Conservation (phyloP, 148 eudicot genomes). For the Rhododendron williamsianum region DNA sequence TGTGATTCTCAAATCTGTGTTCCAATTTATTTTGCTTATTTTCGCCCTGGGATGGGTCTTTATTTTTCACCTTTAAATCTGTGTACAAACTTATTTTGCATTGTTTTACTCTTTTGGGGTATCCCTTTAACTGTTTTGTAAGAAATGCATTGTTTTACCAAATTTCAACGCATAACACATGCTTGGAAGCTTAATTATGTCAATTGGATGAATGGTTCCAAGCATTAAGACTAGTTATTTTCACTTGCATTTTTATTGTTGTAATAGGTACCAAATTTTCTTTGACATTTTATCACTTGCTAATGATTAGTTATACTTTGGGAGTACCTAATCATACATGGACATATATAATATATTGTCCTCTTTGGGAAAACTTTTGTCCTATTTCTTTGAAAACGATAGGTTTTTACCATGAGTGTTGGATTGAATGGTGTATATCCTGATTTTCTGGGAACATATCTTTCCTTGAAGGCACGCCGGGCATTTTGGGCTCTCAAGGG, state of each 20-base stretch:
- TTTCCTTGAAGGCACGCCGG: constrained; percentile 46
- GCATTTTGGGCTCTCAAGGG: constrained; percentile 59
- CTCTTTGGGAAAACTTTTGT: background rate
- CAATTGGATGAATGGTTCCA: background rate
- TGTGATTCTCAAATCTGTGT: background rate
- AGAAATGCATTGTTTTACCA: background rate
- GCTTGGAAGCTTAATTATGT: background rate
- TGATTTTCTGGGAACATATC: background rate
- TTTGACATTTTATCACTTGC: background rate
- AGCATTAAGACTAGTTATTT: background rate
- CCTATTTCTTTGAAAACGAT: background rate
- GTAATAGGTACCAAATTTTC: background rate
- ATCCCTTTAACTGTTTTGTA: background rate
- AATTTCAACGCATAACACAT: background rate
- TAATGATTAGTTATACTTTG: background rate
- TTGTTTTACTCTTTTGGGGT: background rate
- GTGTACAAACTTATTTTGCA: background rate
- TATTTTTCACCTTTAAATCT: background rate
- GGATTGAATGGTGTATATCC: background rate
- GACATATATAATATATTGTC: background rate
- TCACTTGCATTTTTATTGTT: background rate
- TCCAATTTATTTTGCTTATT: too few relatives aligned
- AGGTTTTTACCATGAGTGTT: background rate
- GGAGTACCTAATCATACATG: background rate
- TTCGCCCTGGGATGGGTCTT: too few relatives aligned